Percentiles rank a stretch among this genome's conserved stretches.
phyloP scores from a whole-genome alignment of 768 basidiomycete species.

The Lactarius vividus region DNA sequence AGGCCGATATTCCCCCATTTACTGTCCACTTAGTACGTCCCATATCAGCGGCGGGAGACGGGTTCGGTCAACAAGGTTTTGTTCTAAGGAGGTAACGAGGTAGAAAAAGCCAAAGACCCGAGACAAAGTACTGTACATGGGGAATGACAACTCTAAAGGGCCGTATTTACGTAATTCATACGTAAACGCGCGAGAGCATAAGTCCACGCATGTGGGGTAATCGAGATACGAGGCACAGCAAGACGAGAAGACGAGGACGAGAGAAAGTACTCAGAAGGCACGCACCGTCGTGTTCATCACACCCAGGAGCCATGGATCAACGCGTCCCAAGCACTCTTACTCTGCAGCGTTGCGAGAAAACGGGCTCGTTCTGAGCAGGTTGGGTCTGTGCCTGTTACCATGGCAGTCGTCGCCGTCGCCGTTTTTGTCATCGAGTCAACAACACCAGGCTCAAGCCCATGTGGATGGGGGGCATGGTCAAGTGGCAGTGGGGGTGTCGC shows the following conservation, averaged over 20 bases:
- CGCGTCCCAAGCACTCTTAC: slow-evolving; percentile 65
- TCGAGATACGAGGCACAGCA: neutral
- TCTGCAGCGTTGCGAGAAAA: slow-evolving; percentile 56
- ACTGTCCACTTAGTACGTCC: neutral
- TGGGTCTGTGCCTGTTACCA: slow-evolving; percentile 9
- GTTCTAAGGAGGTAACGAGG: slow-evolving; percentile 1
- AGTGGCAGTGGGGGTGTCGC: slow-evolving; percentile 21
- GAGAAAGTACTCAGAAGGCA: neutral
- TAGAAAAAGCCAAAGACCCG: neutral
- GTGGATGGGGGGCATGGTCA: slow-evolving; percentile 12
- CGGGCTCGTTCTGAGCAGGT: slow-evolving; percentile 42
- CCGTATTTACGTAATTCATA: neutral
- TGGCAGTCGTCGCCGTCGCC: neutral
- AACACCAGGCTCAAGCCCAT: slow-evolving; percentile 7
- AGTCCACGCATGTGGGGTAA: neutral
- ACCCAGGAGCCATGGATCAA: slow-evolving; percentile 66
- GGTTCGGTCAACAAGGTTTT: neutral
- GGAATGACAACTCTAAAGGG: neutral
- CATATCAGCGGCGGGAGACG: neutral
- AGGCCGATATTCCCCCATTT: neutral
- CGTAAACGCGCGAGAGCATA: neutral
- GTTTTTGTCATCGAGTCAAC: slow-evolving; percentile 1
- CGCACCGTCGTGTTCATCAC: slow-evolving; percentile 31
- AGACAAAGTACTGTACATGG: neutral
- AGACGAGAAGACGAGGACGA: neutral